Evolutionary conservation across 1,139 yeast species (phyloP).

Genomic region (Yamadazyma sp.): DNA sequence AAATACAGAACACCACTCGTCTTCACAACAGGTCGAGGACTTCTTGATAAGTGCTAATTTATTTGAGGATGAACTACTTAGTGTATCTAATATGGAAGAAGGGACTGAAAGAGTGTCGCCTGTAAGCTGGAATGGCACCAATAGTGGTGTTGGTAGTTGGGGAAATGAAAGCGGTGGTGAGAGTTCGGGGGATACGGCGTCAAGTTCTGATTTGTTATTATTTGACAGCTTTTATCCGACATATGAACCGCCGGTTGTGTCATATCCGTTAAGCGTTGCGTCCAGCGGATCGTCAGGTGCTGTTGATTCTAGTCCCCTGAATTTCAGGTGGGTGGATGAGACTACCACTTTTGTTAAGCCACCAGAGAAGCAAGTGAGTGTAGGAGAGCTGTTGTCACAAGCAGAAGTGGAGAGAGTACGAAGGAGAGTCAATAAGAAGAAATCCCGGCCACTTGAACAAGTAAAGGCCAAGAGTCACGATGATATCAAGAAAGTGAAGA

Average conservation of each 20-base stretch:
- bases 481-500: conserved; percentile 13
- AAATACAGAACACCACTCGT: too few relatives aligned
- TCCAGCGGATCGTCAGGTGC: neutral
- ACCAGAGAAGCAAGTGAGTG: neutral
- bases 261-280: neutral
- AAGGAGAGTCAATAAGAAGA: conserved; percentile 11
- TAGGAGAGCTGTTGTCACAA: conserved; percentile 7
- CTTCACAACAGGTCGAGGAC: too few relatives aligned
- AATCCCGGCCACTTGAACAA: conserved; percentile 1
- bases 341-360: neutral
- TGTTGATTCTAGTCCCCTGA: neutral
- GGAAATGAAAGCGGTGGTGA: neutral
- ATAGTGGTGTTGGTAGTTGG: neutral
- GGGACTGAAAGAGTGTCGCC: neutral
- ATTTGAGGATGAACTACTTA: neutral
- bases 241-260: neutral
- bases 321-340: conserved; percentile 9
- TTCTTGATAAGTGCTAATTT: neutral
- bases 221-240: neutral
- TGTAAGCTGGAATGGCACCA: neutral
- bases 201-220: conserved; percentile 3
- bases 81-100: neutral
- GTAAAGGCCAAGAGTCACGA: conserved; percentile 3
- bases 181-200: neutral
- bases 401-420: conserved; percentile 9